A percentile compares a stretch with the other conserved stretches of the same genome.
Conservation (phyloP, 2,329 filamentous ascomycete species). For the Botrytis medusae region DNA sequence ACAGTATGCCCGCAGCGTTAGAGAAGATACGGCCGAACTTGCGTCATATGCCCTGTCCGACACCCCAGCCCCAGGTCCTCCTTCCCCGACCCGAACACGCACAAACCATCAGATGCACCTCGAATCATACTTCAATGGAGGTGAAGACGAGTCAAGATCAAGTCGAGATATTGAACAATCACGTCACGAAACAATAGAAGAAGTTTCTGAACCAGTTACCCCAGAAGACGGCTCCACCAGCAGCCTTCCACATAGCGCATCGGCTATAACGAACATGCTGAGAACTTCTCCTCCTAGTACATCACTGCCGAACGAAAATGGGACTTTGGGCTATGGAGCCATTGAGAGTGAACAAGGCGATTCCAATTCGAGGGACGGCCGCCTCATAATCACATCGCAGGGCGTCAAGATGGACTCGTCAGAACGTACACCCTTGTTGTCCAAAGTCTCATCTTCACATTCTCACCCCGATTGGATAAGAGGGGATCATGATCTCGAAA, state of each 20-base stretch:
- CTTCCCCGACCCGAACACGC: conserved; percentile 31
- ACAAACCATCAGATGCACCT: conserved; percentile 30
- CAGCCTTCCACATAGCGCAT: conserved; percentile 43
- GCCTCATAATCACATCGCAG: conserved; percentile 32
- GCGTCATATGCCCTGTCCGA: conserved; percentile 78
- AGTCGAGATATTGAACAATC: conserved; percentile 32
- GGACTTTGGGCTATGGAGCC: conserved; percentile 19
- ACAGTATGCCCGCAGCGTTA: conserved; percentile 74
- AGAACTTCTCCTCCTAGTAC: conserved; percentile 41
- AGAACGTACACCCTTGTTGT: conserved; percentile 38
- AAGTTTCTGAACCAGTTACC: conserved; percentile 59
- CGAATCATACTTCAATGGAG: conserved; percentile 34
- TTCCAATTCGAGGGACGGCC: conserved; percentile 24
- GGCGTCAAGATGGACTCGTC: conserved; percentile 31
- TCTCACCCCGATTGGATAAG: conserved; percentile 37
- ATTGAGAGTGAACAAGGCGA: conserved; percentile 16
- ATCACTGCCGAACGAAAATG: conserved; percentile 26
- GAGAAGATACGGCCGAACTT: conserved; percentile 83
- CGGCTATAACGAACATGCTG: conserved; percentile 52
- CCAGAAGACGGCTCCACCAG: conserved; percentile 43
- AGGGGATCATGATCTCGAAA: conserved; percentile 38
- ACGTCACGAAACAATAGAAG: conserved; percentile 55
- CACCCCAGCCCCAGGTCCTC: conserved; percentile 41
- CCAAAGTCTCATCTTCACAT: conserved; percentile 26
- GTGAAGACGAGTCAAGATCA: conserved; percentile 31